These are phyloP conservation scores for Diplodia scrobiculata DNA, from an alignment of 2,329 filamentous ascomycete species.

Conservation along the genomic window DNA sequence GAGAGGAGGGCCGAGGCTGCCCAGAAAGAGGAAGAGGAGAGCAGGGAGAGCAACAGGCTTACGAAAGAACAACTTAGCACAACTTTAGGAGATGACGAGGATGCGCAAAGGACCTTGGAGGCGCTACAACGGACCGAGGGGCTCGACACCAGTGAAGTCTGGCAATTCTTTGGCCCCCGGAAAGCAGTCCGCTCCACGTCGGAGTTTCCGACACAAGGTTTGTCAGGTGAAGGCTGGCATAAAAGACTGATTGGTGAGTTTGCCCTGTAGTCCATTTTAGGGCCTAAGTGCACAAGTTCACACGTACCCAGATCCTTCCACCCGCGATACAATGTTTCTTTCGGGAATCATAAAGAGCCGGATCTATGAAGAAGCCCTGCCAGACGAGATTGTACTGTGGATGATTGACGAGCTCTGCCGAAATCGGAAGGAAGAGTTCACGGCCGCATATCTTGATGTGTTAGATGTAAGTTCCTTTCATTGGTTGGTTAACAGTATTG, in stretches of 20 bases:
- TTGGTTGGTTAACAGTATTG: not conserved
- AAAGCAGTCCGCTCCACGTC: slow-evolving; percentile 4
- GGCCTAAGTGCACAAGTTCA: not conserved
- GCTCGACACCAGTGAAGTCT: slow-evolving; percentile 55
- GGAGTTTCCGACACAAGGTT: slow-evolving; percentile 32
- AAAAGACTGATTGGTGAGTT: slow-evolving; percentile 8
- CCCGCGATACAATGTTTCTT: slow-evolving; percentile 46
- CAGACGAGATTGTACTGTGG: slow-evolving; percentile 47
- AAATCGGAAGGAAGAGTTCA: slow-evolving; percentile 40
- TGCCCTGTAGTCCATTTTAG: not conserved
- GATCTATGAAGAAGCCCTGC: slow-evolving; percentile 43
- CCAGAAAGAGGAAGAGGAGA: slow-evolving; percentile 57
- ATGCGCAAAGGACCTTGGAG: not conserved
- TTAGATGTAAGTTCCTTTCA: slow-evolving; percentile 34
- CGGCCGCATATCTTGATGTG: slow-evolving; percentile 41
- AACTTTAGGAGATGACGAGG: not conserved
- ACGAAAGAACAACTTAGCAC: slow-evolving; percentile 4
- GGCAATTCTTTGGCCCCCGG: slow-evolving; percentile 56
- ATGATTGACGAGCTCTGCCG: slow-evolving; percentile 45
- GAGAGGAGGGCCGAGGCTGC: slow-evolving; percentile 37
- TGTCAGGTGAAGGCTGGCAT: slow-evolving; percentile 34
- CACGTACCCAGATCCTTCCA: not conserved
- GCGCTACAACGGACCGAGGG: slow-evolving; percentile 61
- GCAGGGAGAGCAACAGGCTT: not conserved
- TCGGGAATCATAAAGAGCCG: slow-evolving; percentile 48